Base-by-base conservation (phyloP, 2,329 filamentous ascomycete species). In the Penicillium sp. region DNA sequence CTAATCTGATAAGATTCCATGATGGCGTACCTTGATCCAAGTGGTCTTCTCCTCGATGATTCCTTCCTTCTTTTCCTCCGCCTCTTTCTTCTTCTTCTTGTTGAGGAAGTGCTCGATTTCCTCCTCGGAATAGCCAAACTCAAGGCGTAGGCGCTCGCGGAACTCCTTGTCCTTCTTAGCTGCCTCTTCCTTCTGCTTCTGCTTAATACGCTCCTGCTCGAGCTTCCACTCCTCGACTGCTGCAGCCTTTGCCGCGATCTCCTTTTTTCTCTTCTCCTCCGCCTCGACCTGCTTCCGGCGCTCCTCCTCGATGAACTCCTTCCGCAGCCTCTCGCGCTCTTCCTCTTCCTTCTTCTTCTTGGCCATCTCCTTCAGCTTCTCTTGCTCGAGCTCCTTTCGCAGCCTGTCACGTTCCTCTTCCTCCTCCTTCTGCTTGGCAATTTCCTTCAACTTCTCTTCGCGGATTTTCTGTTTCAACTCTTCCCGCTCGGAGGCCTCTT, bases 241-340 rank as follows among this genome's bases (percentile, higher is more conserved):
- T 82, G 70, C 82, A 39, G 71, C 67, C 58, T 77, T 78, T 58
- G 77, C 73, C 55, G 68, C 67, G 3, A 62, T 56, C 57, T 75
- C 67, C 56, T 73, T 69, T 36, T 63, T 63, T 43, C 63, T 64
- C n/a, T 65, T 65, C 56, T 76, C 71, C 41, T 72, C 69, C n/a
- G 70, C 68, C 24, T 69, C 68, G 3, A 70, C 67, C 2, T 75
- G 77, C 55, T 80, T 77, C 31, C 68, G 64, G 4, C 67, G 68
- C 55, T 85, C 77, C 66, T 85, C 82, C 18, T 73, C 74, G n/a
- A 65, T 60, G 18, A 76, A 61, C 58, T 65, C 66, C 56, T 72
- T 67, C 60, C 68, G 73, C 24, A 77, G 64, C 9, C 66, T 71
- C 39, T 81, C 79, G 43, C 81, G 78, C 58, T 82, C 78, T 50